Evolutionary conservation across 2,329 filamentous ascomycete species (phyloP), one percentile per base, ranked within the genome.

Genomic region (Elsinoe ampelina): DNA sequence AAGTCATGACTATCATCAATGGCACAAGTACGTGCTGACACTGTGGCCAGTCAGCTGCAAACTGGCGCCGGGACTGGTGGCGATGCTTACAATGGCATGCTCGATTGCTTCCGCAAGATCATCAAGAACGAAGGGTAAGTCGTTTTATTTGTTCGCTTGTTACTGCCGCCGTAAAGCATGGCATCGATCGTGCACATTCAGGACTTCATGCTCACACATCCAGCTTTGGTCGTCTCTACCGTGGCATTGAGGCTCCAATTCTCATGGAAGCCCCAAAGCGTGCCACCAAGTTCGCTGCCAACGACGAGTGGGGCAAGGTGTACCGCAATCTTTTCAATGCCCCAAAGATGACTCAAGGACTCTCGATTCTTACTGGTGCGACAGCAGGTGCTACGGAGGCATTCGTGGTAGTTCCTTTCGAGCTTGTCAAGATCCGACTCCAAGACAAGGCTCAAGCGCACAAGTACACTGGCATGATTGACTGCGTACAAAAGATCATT

Each of bases 91-190:
- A 95, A 83, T 77, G 89, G 93, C 80, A 98, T 97, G 90, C 70
- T 96, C 59, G 93, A 98, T 75, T 97, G 92, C 79, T 95, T 98
- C 80, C 80, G 83, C 69, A 98, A 98, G 82, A 98, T 98, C 68
- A 83, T 98, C 72, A 86, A 83, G 74, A 86, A 95, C 71, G 93
- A 98, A 78, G 93, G 93, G 89, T 95, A 82, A 63, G 78, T 58
- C 26, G 13, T n/a, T n/a, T 0, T 36, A n/a, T 19, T 13, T 51
- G 6, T 32, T 32, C 26, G 6, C 42, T 47, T 22, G 10, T 17
- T 42, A 22, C 32, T 34, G 48, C 43, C 8, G 35, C 39, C 11
- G 26, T n/a, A 47, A 48, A 22, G 36, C 55, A 45, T 2, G 26
- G 26, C 26, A 8, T 8, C 7, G 26, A 30, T 30, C 26, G 26